Evolutionary conservation across 2,329 filamentous ascomycete species (phyloP).

Genomic region (Stachybotrys echinatus): DNA sequence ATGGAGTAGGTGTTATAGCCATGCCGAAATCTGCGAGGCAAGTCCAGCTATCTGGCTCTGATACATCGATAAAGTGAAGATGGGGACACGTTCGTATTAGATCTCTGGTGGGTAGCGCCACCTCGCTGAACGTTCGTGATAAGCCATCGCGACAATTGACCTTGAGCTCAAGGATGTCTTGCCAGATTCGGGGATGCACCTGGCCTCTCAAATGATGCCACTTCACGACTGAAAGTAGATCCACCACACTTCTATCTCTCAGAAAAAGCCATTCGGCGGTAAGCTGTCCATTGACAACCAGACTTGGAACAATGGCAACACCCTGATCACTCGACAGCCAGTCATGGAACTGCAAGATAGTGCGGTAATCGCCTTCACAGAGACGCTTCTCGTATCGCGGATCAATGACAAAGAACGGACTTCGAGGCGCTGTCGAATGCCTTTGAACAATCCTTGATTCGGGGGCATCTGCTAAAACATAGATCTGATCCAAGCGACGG

Average conservation of each 20-base stretch:
- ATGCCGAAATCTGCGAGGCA: constrained; percentile 4
- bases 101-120: constrained; percentile 4
- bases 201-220: neutral
- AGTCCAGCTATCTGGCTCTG: neutral
- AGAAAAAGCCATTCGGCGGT: constrained; percentile 3
- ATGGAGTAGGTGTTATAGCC: neutral
- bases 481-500: constrained; percentile 3
- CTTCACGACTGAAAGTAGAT: neutral
- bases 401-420: constrained; percentile 4
- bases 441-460: neutral
- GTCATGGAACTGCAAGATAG: neutral
- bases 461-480: neutral
- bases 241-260: neutral
- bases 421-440: neutral
- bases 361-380: neutral
- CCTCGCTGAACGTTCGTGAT: neutral
- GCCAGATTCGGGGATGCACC: neutral
- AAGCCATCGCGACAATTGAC: neutral
- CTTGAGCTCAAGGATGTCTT: neutral
- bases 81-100: constrained; percentile 4
- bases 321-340: constrained; percentile 4
- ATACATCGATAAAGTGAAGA: constrained; percentile 4
- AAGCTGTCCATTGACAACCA: neutral
- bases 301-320: constrained; percentile 2
- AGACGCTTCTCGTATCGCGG: neutral